These are phyloP conservation scores for Neoascochyta sp. DNA, from an alignment of 2,329 filamentous ascomycete genomes.

Conservation along the genomic window DNA sequence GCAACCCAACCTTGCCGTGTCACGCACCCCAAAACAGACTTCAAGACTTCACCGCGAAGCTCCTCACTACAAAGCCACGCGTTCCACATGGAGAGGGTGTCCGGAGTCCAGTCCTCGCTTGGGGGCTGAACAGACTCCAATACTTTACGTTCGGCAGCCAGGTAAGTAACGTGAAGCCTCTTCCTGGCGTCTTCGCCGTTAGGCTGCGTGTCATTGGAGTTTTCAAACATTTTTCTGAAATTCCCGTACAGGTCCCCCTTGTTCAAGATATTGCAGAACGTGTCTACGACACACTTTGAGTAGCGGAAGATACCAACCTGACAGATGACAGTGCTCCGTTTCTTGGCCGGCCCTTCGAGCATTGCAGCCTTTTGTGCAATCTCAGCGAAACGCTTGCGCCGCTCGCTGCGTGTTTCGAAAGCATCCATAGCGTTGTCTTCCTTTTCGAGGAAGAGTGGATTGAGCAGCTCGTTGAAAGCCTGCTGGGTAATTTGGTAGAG, in stretches of 20 bases:
- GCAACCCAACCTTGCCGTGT: conserved; percentile 16
- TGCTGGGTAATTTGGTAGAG: conserved; percentile 89
- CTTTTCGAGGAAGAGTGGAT: conserved; percentile 75
- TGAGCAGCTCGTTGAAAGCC: conserved; percentile 87
- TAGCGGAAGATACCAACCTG: conserved; percentile 27
- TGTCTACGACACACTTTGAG: conserved; percentile 21
- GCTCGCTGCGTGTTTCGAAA: conserved; percentile 39
- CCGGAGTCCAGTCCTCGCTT: conserved; percentile 3
- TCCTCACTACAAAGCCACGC: conserved; percentile 21
- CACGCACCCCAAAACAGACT: conserved; percentile 12
- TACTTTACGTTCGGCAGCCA: conserved; percentile 15
- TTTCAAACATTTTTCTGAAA: conserved; percentile 9
- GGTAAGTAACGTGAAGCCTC: conserved; percentile 11
- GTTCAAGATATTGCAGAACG: conserved; percentile 15
- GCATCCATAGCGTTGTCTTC: conserved; percentile 73
- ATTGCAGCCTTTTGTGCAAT: no score
- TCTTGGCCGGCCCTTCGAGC: no score
- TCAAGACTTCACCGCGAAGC: conserved; percentile 18
- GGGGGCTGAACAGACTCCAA: conserved; percentile 8
- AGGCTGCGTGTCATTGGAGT: conserved; percentile 3
- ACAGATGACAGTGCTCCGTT: no score
- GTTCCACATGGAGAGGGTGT: conserved; percentile 5
- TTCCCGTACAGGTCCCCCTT: neutral
- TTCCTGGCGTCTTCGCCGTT: conserved; percentile 4
- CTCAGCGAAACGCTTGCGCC: conserved; percentile 22